Conservation (phyloP, 2,329 filamentous ascomycete species). For the Pseudocercospora musae region DNA sequence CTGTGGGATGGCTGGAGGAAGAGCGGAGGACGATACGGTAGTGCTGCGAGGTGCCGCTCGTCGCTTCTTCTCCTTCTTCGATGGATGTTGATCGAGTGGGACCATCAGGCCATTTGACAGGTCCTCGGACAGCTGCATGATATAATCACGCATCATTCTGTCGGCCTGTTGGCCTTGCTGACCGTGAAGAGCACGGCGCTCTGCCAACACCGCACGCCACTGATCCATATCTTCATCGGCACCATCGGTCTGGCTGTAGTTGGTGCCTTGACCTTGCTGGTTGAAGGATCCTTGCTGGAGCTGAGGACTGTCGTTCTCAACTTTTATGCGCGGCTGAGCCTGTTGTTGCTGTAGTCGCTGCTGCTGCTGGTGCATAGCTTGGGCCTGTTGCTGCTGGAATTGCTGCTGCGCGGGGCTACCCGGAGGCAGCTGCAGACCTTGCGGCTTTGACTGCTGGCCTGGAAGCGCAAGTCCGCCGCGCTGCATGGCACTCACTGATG, state of each 20-base stretch:
- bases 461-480: slow-evolving; percentile 36
- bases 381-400: slow-evolving; percentile 38
- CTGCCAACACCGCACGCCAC: slow-evolving; percentile 57
- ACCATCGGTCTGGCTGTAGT: slow-evolving; percentile 71
- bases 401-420: slow-evolving; percentile 37
- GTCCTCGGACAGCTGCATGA: slow-evolving; percentile 61
- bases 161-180: slow-evolving; percentile 59
- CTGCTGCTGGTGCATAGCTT: slow-evolving; percentile 36
- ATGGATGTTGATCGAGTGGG: slow-evolving; percentile 57
- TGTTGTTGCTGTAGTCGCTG: slow-evolving; percentile 36
- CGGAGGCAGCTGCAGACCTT: slow-evolving; percentile 38
- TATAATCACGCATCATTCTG: slow-evolving; percentile 63
- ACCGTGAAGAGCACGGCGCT: slow-evolving; percentile 53
- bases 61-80: slow-evolving; percentile 33
- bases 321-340: slow-evolving; percentile 36
- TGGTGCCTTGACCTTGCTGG: slow-evolving; percentile 40
- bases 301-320: slow-evolving; percentile 32
- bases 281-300: slow-evolving; percentile 29
- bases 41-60: slow-evolving; percentile 12
- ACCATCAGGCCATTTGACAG: slow-evolving; percentile 78
- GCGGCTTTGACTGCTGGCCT: slow-evolving; percentile 32
- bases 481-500: slow-evolving; percentile 61
- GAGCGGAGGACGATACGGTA: slow-evolving; percentile 1
- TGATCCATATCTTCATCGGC: slow-evolving; percentile 57
- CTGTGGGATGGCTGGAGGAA: slow-evolving; percentile 37